phyloP scores from a whole-genome alignment of 1,284 basidiomycete species.

The Meira nashicola region DNA sequence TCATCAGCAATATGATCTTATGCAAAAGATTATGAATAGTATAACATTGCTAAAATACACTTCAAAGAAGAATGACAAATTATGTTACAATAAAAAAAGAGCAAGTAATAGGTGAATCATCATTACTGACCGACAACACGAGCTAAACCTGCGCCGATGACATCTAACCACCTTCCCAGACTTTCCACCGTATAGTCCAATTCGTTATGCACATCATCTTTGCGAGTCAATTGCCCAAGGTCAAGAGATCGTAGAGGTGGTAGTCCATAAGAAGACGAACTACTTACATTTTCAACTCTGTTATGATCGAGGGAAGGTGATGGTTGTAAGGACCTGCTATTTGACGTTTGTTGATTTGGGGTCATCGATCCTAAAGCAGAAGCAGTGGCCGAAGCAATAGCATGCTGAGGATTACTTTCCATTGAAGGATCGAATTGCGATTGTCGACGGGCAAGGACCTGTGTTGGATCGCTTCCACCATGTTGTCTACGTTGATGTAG shows the following conservation, averaged over 20 bases:
- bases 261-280: too few relatives aligned
- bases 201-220: conserved; percentile 66
- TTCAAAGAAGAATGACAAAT: too few relatives aligned
- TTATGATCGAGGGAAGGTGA: too few relatives aligned
- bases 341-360: not conserved
- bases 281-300: too few relatives aligned
- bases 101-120: too few relatives aligned
- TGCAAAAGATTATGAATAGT: too few relatives aligned
- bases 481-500: conserved; percentile 17
- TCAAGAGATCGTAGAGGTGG: not conserved
- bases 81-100: too few relatives aligned
- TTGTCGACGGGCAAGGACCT: conserved; percentile 2
- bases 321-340: too few relatives aligned
- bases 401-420: not conserved
- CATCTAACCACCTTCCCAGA: conserved; percentile 72
- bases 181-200: conserved; percentile 73
- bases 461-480: conserved; percentile 14
- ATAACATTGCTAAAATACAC: too few relatives aligned
- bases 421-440: not conserved
- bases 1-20: too few relatives aligned
- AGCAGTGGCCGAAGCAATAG: not conserved
- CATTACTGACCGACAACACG: not conserved
- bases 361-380: not conserved
- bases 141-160: conserved; percentile 57
- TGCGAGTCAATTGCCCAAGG: conserved; percentile 55